Evolutionary conservation across 2,329 filamentous ascomycete species (phyloP).

Genomic region (Alternaria triticimaculans): DNA sequence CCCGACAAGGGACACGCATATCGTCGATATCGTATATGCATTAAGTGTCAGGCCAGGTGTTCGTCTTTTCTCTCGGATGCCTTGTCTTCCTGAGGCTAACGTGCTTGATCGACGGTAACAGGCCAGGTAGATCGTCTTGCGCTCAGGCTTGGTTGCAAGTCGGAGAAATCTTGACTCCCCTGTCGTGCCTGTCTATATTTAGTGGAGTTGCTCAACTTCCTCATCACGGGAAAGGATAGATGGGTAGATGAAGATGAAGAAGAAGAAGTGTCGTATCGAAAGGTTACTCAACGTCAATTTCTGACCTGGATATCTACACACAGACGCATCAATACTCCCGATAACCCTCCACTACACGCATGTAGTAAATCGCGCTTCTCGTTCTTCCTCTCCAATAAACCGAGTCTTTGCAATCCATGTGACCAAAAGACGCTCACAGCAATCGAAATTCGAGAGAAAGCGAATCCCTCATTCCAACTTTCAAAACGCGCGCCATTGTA

Average conservation of each 20-base stretch:
- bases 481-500: background rate
- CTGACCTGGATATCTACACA: constrained; percentile 21
- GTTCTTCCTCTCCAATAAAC: background rate
- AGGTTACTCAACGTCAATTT: constrained; percentile 3
- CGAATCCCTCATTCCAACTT: background rate
- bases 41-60: constrained; percentile 8
- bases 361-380: background rate
- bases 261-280: background rate
- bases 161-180: background rate
- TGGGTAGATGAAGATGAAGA: background rate
- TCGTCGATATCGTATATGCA: constrained; percentile 16
- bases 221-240: background rate
- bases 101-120: constrained; percentile 1
- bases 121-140: background rate
- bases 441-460: background rate
- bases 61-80: constrained; percentile 12
- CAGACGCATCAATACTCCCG: background rate
- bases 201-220: background rate
- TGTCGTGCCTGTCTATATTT: background rate
- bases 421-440: background rate
- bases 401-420: background rate
- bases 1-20: background rate
- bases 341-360: background rate
- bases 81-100: constrained; percentile 19
- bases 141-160: background rate